Conservation (phyloP, 768 basidiomycete species). For the Termitomyces sp. region DNA sequence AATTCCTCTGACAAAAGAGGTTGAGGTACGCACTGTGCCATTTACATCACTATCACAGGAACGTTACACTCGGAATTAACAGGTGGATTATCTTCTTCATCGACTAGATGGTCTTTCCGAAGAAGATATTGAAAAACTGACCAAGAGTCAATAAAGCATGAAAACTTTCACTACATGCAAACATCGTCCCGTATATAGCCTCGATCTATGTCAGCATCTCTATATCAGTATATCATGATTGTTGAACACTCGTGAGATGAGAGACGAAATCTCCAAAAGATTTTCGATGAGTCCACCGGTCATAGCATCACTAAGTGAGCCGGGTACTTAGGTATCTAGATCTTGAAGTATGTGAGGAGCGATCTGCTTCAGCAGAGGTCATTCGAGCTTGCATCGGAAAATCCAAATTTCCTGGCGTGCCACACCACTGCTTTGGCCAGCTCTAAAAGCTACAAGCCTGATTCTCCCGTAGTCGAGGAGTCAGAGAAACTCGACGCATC, state of each 20-base stretch:
- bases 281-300: too few species aligned
- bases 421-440: too few species aligned
- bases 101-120: slow-evolving; percentile 82
- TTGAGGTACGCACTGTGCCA: slow-evolving; percentile 64
- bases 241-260: not conserved
- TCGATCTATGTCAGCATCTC: not conserved
- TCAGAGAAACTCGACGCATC: slow-evolving; percentile 12
- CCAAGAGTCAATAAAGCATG: slow-evolving; percentile 8
- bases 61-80: not conserved
- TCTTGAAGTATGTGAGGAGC: too few species aligned
- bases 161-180: not conserved
- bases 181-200: not conserved
- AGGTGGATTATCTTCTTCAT: slow-evolving; percentile 95
- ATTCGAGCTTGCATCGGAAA: too few species aligned
- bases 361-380: too few species aligned
- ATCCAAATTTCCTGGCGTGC: too few species aligned
- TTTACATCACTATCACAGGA: not conserved
- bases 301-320: too few species aligned
- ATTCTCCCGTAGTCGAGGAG: slow-evolving; percentile 26
- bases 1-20: slow-evolving; percentile 96
- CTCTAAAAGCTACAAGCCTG: slow-evolving; percentile 30
- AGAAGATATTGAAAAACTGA: slow-evolving; percentile 70
- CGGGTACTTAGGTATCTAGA: too few species aligned
- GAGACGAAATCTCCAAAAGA: too few species aligned
- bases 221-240: not conserved